phyloP scores from a whole-genome alignment of 1,284 basidiomycete genomes.

The Leccinum glutinopallens region DNA sequence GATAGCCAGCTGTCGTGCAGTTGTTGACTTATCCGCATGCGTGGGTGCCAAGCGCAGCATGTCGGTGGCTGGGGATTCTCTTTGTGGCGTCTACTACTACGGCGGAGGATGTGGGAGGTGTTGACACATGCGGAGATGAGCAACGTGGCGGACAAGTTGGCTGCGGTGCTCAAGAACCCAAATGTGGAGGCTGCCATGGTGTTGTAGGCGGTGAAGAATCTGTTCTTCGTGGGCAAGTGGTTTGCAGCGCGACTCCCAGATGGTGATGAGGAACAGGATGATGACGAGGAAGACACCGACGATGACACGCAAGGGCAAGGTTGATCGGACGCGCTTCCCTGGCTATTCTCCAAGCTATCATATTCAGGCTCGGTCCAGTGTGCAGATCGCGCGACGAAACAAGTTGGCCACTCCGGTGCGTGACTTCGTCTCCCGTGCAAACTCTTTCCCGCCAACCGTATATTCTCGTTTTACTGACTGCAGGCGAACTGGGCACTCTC shows the following conservation, averaged over 20 bases:
- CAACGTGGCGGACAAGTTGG: conserved; percentile 76
- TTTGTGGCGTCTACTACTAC: conserved; percentile 47
- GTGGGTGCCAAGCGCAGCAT: conserved; percentile 89
- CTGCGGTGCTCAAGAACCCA: conserved; percentile 81
- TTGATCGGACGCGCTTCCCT: conserved; percentile 71
- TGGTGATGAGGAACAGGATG: conserved; percentile 21
- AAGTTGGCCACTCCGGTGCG: conserved; percentile 48
- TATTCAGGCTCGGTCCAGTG: conserved; percentile 74
- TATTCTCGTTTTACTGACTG: conserved; percentile 12
- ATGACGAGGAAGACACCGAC: conserved; percentile 25
- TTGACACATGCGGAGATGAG: conserved; percentile 58
- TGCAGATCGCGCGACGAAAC: conserved; percentile 68
- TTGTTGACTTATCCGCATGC: conserved; percentile 90
- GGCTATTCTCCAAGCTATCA: conserved; percentile 94
- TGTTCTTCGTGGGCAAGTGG: conserved; percentile 89
- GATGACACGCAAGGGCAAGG: conserved; percentile 16
- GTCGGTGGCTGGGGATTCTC: conserved; percentile 75
- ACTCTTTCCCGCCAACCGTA: conserved; percentile 13
- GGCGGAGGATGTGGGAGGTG: conserved; percentile 25
- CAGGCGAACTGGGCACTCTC: conserved; percentile 77
- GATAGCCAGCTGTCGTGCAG: conserved; percentile 66
- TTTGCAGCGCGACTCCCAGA: conserved; percentile 48
- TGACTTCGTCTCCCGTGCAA: background rate
- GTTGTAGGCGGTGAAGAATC: conserved; percentile 91
- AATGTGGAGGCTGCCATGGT: conserved; percentile 78